Evolutionary conservation across 805 yeast genomes (phyloP).

Genomic region (Wickerhamiella sergipiensis): DNA sequence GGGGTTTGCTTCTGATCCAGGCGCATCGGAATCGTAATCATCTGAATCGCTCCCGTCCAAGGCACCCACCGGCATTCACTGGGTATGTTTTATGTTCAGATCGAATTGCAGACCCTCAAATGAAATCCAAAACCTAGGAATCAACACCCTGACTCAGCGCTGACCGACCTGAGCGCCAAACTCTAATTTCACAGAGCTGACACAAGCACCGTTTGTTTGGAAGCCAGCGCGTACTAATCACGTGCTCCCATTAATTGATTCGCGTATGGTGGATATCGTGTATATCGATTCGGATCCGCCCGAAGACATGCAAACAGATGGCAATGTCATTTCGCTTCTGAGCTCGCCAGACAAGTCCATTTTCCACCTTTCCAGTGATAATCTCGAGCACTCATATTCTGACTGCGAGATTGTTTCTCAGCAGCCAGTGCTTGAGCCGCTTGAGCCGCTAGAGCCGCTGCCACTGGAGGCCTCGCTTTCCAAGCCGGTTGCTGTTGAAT

Average conservation of each 20-base stretch:
- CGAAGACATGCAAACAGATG: background rate
- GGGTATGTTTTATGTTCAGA: too few relatives aligned
- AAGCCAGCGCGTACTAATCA: background rate
- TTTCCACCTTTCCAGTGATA: background rate
- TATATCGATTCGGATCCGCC: background rate
- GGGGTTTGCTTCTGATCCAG: background rate
- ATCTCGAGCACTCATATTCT: background rate
- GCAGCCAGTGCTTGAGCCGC: background rate
- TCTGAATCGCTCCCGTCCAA: background rate
- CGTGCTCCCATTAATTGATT: background rate
- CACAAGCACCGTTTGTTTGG: background rate
- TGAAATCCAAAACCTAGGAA: too few relatives aligned
- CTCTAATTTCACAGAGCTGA: background rate
- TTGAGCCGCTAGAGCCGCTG: too few relatives aligned
- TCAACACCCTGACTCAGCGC: too few relatives aligned
- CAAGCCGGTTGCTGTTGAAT: background rate
- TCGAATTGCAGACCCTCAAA: too few relatives aligned
- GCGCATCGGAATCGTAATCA: background rate
- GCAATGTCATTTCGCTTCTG: background rate
- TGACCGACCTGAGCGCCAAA: too few relatives aligned
- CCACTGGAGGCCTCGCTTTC: too few relatives aligned
- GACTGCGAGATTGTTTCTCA: background rate
- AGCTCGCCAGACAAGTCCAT: background rate
- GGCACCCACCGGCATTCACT: too few relatives aligned
- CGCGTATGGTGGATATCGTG: background rate